Conservation (phyloP, 2,329 filamentous ascomycete species). For the Fusarium anguioides region DNA sequence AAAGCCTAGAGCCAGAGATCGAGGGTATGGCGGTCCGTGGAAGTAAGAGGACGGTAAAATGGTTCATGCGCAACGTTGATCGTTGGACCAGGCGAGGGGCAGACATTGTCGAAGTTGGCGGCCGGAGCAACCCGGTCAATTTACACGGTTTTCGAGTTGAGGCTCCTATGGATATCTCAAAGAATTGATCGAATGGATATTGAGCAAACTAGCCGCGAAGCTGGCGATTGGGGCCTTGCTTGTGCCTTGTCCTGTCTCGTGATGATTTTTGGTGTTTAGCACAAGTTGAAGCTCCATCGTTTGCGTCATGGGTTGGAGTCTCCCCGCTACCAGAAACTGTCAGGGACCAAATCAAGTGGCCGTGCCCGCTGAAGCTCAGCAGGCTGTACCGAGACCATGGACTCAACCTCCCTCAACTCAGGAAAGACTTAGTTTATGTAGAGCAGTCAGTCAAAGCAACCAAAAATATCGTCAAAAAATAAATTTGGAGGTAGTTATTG, state of each 20-base stretch:
- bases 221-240: constrained; percentile 3
- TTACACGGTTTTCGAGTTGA: neutral
- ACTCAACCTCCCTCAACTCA: neutral
- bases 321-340: constrained; percentile 1
- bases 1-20: constrained; percentile 25
- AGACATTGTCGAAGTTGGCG: constrained; percentile 28
- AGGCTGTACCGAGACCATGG: neutral
- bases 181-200: neutral
- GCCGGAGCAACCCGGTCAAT: neutral
- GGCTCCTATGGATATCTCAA: neutral
- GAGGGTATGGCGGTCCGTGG: constrained; percentile 9
- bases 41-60: constrained; percentile 8
- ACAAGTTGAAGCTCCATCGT: constrained; percentile 14
- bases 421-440: neutral
- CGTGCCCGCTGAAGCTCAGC: constrained; percentile 10
- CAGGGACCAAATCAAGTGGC: neutral
- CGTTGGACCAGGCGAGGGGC: constrained; percentile 36
- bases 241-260: constrained; percentile 14
- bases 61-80: neutral
- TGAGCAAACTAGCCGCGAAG: neutral
- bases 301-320: constrained; percentile 28
- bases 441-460: neutral
- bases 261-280: constrained; percentile 18
- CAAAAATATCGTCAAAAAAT: neutral
- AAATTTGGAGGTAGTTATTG: neutral